phyloP scores from a whole-genome alignment of 257 asterid genomes.

The Primulina eburnea region DNA sequence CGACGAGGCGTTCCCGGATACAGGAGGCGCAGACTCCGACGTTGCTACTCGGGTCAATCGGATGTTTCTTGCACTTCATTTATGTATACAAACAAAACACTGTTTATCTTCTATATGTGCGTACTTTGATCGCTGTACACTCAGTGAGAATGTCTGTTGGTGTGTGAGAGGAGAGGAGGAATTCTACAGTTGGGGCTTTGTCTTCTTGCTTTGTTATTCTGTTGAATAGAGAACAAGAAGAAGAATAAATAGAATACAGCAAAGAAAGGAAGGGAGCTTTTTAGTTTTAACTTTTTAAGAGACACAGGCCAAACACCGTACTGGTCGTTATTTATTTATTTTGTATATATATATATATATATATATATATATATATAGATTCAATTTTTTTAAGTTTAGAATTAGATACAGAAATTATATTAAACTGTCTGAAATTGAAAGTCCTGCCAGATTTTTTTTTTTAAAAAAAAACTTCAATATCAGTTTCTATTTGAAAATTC shows the following conservation, averaged over 20 bases:
- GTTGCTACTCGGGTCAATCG: constrained; percentile 54
- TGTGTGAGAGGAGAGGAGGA: neutral
- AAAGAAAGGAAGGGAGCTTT: neutral
- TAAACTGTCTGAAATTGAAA: neutral
- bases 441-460: neutral
- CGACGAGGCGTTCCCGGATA: constrained; percentile 71
- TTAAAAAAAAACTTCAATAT: no score
- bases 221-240: neutral
- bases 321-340: no score
- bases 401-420: no score
- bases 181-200: neutral
- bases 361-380: no score
- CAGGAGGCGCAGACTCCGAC: constrained; percentile 91
- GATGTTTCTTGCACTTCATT: constrained; percentile 81
- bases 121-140: no score
- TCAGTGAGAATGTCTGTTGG: neutral
- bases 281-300: no score
- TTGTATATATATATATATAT: no score
- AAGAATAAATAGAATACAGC: neutral
- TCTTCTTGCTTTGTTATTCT: neutral
- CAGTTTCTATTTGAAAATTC: no score
- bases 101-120: no score
- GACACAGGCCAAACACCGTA: no score
- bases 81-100: neutral
- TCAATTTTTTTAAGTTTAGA: no score